phyloP scores from a whole-genome alignment of 1,139 yeast genomes.

The Sugiyamaella sp. region DNA sequence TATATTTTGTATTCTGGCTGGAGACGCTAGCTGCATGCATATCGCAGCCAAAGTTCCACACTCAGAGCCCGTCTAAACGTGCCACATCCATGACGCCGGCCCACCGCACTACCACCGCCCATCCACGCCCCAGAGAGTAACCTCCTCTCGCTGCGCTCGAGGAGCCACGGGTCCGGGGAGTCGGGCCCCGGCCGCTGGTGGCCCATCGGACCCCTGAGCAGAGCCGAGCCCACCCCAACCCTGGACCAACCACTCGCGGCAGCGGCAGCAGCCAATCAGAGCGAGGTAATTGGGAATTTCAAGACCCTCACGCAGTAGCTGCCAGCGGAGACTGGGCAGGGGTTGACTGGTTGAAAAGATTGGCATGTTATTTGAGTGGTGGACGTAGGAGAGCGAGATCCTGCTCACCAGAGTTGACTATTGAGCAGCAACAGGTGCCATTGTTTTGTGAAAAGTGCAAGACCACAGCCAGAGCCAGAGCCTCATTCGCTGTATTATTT shows the following conservation, averaged over 20 bases:
- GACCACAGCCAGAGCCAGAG: too few species aligned
- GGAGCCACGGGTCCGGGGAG: constrained; percentile 7
- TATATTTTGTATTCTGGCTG: too few species aligned
- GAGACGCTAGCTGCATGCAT: too few species aligned
- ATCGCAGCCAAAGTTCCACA: too few species aligned
- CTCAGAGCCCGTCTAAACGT: too few species aligned
- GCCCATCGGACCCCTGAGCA: background rate
- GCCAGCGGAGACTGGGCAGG: background rate
- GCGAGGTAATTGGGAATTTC: constrained; percentile 1
- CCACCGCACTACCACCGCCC: background rate
- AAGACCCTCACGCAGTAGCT: background rate
- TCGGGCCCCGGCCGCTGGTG: constrained; percentile 3
- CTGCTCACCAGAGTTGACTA: too few species aligned
- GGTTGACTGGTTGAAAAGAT: background rate
- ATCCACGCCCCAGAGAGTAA: constrained; percentile 1
- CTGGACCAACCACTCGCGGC: background rate
- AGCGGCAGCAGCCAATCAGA: background rate
- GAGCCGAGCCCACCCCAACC: background rate
- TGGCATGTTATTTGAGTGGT: background rate
- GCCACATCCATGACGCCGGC: too few species aligned
- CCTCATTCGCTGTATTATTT: too few species aligned
- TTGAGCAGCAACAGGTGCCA: too few species aligned
- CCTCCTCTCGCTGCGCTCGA: background rate
- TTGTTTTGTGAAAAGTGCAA: too few species aligned
- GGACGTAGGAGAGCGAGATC: too few species aligned